Evolutionary conservation across 2,329 filamentous ascomycete species (phyloP).

Genomic region (Fusarium continuum): DNA sequence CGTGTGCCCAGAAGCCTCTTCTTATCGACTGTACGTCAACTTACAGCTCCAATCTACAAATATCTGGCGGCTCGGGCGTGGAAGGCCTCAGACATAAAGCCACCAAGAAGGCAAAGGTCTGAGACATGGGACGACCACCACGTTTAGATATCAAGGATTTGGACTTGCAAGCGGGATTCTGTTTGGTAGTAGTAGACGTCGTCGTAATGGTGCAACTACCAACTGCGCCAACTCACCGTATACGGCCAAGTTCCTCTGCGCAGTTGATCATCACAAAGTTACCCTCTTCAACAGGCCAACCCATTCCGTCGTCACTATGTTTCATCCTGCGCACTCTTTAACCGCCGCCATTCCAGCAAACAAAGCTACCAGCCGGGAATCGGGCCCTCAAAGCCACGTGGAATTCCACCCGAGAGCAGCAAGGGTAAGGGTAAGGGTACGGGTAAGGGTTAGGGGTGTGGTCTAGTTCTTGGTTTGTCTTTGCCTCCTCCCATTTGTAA

Average conservation of each 20-base stretch:
- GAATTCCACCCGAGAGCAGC: slow-evolving; percentile 2
- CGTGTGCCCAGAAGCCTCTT: background rate
- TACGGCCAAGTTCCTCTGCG: background rate
- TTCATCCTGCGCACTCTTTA: slow-evolving; percentile 1
- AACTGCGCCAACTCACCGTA: background rate
- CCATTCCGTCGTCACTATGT: background rate
- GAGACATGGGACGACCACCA: background rate
- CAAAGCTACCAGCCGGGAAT: slow-evolving; percentile 4
- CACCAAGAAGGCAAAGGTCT: background rate
- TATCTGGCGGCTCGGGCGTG: background rate
- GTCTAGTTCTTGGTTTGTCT: background rate
- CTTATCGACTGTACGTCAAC: background rate
- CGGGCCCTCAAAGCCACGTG: slow-evolving; percentile 19
- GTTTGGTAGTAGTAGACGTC: background rate
- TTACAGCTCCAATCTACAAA: background rate
- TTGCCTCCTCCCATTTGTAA: background rate
- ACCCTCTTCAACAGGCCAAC: background rate
- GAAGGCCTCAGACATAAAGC: slow-evolving; percentile 18
- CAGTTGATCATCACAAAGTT: background rate
- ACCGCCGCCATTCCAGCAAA: slow-evolving; percentile 18
- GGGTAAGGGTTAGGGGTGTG: background rate
- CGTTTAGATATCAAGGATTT: background rate
- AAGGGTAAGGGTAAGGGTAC: background rate
- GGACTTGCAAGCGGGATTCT: background rate
- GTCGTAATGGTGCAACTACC: background rate